A percentile compares a stretch with the other conserved stretches of the same genome.
phyloP scores from a whole-genome alignment of 176 grass and related monocot species.

The Olyra latifolia region DNA sequence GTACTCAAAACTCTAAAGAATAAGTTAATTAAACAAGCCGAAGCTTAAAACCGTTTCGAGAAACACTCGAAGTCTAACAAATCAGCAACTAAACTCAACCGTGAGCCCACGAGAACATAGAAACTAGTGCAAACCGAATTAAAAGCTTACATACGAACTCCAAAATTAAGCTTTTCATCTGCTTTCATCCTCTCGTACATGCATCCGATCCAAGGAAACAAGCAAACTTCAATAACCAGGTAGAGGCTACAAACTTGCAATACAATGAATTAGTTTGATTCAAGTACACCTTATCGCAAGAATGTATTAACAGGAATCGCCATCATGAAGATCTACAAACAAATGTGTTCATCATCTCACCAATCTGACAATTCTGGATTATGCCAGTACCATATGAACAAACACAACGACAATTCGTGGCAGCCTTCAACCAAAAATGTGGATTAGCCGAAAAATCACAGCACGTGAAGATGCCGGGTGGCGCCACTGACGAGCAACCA shows the following conservation, averaged over 20 bases:
- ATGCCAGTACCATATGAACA: neutral
- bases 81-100: too few relatives aligned
- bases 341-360: neutral
- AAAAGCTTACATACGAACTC: too few relatives aligned
- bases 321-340: neutral
- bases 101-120: too few relatives aligned
- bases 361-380: neutral
- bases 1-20: too few relatives aligned
- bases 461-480: neutral
- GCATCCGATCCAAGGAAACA: neutral
- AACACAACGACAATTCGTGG: neutral
- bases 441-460: neutral
- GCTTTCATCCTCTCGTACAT: too few relatives aligned
- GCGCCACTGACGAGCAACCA: neutral
- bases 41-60: too few relatives aligned
- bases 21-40: too few relatives aligned
- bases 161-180: too few relatives aligned
- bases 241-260: neutral
- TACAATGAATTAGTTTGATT: slow-evolving; percentile 23
- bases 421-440: neutral
- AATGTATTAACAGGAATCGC: slow-evolving; percentile 24
- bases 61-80: too few relatives aligned
- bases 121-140: too few relatives aligned
- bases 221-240: neutral
- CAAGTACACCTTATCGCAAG: neutral